Evolutionary conservation across 805 yeast genomes (phyloP), one percentile per base, ranked within the genome.

Genomic region (Candida chilensis): DNA sequence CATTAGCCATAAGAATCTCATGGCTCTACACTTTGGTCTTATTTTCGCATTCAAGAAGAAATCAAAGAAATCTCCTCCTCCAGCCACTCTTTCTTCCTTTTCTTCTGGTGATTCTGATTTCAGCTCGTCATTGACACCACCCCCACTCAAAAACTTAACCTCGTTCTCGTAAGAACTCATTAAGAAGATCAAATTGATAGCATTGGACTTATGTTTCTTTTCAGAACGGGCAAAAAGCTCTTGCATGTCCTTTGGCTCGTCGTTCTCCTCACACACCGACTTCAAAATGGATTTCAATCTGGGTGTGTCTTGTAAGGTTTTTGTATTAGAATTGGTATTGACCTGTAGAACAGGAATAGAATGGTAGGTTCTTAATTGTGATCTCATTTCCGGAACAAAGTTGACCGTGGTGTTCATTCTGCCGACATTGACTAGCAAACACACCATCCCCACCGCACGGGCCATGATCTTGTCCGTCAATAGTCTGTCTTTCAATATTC

Each of bases 391-490:
- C 15, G 94, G 85, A 33, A 86, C 95, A 48, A 90, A 82, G 55
- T 90, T 90, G 31, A 90, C 78, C 3, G 97, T 90, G 2, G 98
- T 90, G 59, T 90, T 90, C 76, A 90, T 75, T 37, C 96, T 66
- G 7, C 97, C 97, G 32, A 88, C 75, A 48, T 90, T 90, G 12
- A 90, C 96, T 36, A 90, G 62, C 22, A 90, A 55, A 39, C 95
- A 86, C 15, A 86, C 78, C 66, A 85, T 74, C 32, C 85, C 80
- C 14, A 84, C 83, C 12, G 85, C 74, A 24, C 74, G 60, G 1
- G 85, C 82, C 54, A 71, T 65, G 25, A 71, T 71, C 37, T 65
- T 68, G 37, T 80, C 85, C 33, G 60, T 57, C 27, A 78, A 50
- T 21, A 90, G 57, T 37, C 94, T 71, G 39, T 87, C 96, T 36